phyloP scores from a whole-genome alignment of 352 stramenopile species.

The Saprolegnia diclina region DNA sequence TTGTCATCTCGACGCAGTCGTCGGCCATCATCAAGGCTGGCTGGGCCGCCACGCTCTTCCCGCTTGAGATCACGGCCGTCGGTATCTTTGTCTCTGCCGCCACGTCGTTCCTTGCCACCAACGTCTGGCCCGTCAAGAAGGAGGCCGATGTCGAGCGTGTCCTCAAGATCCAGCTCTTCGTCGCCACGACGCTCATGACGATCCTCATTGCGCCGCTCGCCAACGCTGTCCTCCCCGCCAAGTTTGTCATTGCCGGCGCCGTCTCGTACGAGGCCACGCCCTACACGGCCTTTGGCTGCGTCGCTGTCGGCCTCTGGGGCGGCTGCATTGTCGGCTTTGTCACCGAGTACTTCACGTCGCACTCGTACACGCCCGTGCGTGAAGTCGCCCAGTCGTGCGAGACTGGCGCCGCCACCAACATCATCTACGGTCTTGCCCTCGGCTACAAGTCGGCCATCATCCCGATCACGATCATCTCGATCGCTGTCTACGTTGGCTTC shows the following conservation, averaged over 20 bases:
- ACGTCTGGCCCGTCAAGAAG: conserved; percentile 92
- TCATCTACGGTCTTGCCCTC: conserved; percentile 99
- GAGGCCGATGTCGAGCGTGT: conserved; percentile 95
- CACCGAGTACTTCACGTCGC: conserved; percentile 99
- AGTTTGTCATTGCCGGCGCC: conserved; percentile 80
- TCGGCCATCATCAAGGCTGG: conserved; percentile 84
- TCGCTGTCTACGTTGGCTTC: conserved; percentile 97
- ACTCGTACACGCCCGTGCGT: conserved; percentile 94
- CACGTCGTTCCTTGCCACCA: conserved; percentile 96
- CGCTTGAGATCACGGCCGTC: conserved; percentile 93
- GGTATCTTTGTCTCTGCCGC: conserved; percentile 97
- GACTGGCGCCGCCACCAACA: conserved; percentile 98
- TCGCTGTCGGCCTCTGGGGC: conserved; percentile 93
- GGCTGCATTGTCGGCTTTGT: conserved; percentile 98
- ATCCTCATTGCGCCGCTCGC: conserved; percentile 87
- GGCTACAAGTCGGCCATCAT: conserved; percentile 99
- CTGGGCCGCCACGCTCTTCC: conserved; percentile 96
- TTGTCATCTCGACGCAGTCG: conserved; percentile 95
- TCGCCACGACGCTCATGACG: conserved; percentile 95
- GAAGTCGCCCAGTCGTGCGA: conserved; percentile 96
- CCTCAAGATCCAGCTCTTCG: conserved; percentile 98
- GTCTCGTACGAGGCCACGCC: conserved; percentile 62
- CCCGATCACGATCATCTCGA: conserved; percentile 96
- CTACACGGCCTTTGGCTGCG: conserved; percentile 88
- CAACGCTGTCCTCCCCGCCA: conserved; percentile 86